A percentile compares a stretch with the other conserved stretches of the same genome.
These are phyloP conservation scores for Cercospora sp. DNA, from an alignment of 2,329 filamentous ascomycete species.

Conservation along the genomic window DNA sequence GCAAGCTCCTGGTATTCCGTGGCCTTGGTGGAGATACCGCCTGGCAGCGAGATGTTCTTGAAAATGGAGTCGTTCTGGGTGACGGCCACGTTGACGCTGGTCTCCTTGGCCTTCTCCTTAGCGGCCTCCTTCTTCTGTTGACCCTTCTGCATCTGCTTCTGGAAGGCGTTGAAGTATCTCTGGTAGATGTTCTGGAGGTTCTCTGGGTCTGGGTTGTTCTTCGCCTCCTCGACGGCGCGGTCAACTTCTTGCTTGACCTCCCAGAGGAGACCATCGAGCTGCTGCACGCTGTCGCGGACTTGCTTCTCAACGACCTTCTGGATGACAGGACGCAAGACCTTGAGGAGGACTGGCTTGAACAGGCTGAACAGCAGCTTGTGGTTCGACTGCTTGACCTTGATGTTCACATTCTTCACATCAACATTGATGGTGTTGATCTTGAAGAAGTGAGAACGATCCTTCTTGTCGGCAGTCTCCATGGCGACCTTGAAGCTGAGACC, in stretches of 20 bases:
- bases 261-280: conserved; percentile 72
- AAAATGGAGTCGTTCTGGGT: conserved; percentile 91
- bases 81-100: conserved; percentile 77
- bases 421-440: conserved; percentile 75
- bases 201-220: conserved; percentile 65
- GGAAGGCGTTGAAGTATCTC: conserved; percentile 74
- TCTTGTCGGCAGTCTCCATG: conserved; percentile 75
- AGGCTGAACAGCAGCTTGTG: conserved; percentile 88
- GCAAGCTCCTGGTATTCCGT: conserved; percentile 90
- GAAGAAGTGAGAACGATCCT: conserved; percentile 81
- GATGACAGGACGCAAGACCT: conserved; percentile 77
- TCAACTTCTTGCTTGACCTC: conserved; percentile 82
- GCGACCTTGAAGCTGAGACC: conserved; percentile 92
- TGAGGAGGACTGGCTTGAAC: conserved; percentile 84
- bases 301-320: conserved; percentile 87
- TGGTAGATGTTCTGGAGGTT: conserved; percentile 80
- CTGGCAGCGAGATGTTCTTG: conserved; percentile 80
- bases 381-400: conserved; percentile 92
- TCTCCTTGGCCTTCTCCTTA: conserved; percentile 56
- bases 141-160: conserved; percentile 71
- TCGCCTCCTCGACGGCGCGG: conserved; percentile 65
- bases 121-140: conserved; percentile 72
- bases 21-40: conserved; percentile 88
- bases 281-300: conserved; percentile 77
- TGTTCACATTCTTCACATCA: conserved; percentile 45